Evolutionary conservation across 768 basidiomycete genomes (phyloP).

Genomic region (Trametes villosa): DNA sequence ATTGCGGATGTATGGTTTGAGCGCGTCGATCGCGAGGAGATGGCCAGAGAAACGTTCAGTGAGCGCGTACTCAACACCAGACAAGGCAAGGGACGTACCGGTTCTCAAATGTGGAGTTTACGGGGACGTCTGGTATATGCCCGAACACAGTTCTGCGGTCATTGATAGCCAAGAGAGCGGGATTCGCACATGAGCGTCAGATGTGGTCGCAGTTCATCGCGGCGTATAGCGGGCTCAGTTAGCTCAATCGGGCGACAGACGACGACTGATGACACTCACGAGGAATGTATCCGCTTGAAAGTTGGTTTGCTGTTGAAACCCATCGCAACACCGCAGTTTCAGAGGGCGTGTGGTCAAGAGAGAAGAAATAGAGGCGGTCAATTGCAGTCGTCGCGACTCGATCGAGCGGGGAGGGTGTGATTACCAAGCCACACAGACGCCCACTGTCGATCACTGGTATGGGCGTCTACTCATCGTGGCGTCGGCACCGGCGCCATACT

Average conservation of each 20-base stretch:
- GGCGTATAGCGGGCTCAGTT: background rate
- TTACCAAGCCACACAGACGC: background rate
- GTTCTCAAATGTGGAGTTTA: slow-evolving; percentile 19
- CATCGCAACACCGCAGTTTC: no score
- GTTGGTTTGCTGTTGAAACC: slow-evolving; percentile 9
- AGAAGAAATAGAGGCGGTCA: no score
- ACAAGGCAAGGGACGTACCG: slow-evolving; percentile 3
- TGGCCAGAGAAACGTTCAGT: background rate
- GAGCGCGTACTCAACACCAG: background rate
- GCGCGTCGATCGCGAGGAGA: background rate
- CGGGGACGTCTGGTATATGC: slow-evolving; percentile 13
- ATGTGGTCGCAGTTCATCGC: background rate
- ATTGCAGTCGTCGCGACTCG: no score
- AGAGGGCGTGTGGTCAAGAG: no score
- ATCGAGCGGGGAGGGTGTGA: no score
- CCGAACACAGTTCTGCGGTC: slow-evolving; percentile 11
- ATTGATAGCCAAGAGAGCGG: background rate
- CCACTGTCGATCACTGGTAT: background rate
- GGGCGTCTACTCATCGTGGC: background rate
- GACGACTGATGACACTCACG: background rate
- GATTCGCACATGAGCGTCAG: background rate
- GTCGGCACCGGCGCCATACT: background rate
- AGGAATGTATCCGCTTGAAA: slow-evolving; percentile 3
- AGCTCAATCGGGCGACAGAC: background rate
- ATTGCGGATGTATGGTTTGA: background rate